Evolutionary conservation across 768 basidiomycete genomes (phyloP).

Genomic region (Lactifluus pinguis): DNA sequence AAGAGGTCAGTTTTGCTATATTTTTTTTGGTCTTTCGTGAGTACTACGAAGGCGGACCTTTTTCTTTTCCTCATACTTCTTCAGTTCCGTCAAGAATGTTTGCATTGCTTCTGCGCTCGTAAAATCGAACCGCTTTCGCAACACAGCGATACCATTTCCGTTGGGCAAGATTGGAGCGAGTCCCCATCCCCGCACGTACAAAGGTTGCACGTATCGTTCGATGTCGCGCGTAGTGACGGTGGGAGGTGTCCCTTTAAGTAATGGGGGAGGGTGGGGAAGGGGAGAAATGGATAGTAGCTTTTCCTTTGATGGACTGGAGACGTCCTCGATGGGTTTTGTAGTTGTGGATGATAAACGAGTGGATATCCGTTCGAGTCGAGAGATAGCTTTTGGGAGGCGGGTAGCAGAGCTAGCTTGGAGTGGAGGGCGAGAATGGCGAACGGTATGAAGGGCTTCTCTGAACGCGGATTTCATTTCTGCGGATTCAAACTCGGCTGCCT

Average conservation of each 20-base stretch:
- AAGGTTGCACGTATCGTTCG: constrained; percentile 2
- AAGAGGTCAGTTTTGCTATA: not conserved
- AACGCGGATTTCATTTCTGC: constrained; percentile 1
- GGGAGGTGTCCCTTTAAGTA: not conserved
- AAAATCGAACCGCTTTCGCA: constrained; percentile 12
- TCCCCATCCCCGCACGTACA: constrained; percentile 14
- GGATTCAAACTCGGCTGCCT: no score
- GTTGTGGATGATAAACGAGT: not conserved
- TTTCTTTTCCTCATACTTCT: constrained; percentile 1
- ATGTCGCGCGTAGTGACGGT: constrained; percentile 6
- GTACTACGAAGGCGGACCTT: not conserved
- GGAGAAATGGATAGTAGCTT: not conserved
- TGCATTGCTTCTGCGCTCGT: not conserved
- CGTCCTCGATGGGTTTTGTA: not conserved
- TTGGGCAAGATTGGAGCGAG: constrained; percentile 6
- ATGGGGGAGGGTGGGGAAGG: not conserved
- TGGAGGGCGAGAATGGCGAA: not conserved
- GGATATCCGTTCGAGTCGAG: not conserved
- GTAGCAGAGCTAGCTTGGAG: not conserved
- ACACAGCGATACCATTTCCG: constrained; percentile 9
- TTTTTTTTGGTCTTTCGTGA: not conserved
- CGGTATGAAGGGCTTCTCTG: not conserved
- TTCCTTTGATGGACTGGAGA: not conserved
- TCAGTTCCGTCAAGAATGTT: constrained; percentile 1
- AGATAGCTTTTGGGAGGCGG: not conserved